Conservation (phyloP, 2,329 filamentous ascomycete species). For the Juglanconis oblonga region DNA sequence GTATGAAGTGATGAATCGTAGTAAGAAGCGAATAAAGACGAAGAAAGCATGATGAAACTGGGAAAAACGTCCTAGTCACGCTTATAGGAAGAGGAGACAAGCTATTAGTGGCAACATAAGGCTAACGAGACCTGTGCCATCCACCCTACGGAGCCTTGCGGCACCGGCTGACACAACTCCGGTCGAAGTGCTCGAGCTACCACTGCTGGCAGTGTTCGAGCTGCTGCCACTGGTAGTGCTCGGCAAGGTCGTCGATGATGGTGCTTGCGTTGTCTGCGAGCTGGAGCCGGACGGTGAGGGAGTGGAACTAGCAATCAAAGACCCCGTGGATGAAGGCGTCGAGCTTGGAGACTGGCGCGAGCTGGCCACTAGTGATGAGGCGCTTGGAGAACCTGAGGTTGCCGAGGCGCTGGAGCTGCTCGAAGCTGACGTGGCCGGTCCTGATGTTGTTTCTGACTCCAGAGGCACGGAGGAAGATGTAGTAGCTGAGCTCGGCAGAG, state of each 20-base stretch:
- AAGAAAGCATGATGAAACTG: background rate
- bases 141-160: background rate
- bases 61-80: background rate
- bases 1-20: background rate
- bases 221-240: background rate
- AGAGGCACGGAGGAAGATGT: background rate
- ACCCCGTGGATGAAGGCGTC: constrained; percentile 7
- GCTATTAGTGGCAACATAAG: constrained; percentile 9
- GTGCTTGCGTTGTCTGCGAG: background rate
- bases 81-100: constrained; percentile 12
- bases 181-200: background rate
- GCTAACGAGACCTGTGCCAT: constrained; percentile 1
- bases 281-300: background rate
- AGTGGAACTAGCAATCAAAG: background rate
- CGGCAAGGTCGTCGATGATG: background rate
- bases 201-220: background rate
- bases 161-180: background rate
- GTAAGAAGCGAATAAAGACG: background rate
- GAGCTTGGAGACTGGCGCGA: constrained; percentile 9
- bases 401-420: constrained; percentile 1
- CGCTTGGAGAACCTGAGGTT: background rate
- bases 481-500: background rate
- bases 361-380: background rate
- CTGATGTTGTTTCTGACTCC: background rate
- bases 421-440: background rate